A percentile compares a stretch with the other conserved stretches of the same genome.
Conservation (phyloP, 352 stramenopile species). For the Globisporangium paddicum region DNA sequence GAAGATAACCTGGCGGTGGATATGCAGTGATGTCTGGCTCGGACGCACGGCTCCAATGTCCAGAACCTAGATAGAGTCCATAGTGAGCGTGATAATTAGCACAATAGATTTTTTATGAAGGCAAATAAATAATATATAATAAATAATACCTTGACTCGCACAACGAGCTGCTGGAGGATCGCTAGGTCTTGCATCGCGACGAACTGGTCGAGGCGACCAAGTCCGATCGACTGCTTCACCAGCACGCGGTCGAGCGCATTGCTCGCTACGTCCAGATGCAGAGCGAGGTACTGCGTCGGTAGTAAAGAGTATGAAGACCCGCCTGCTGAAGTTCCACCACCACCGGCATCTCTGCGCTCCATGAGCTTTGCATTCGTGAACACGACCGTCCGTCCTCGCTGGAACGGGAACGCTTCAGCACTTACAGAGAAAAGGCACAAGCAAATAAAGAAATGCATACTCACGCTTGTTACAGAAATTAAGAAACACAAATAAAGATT, state of each 20-base stretch:
- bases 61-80: slow-evolving; percentile 24
- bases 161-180: slow-evolving; percentile 27
- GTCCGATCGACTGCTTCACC: slow-evolving; percentile 5
- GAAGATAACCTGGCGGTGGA: slow-evolving; percentile 63
- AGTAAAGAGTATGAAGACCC: slow-evolving; percentile 17
- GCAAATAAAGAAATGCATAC: too few relatives aligned
- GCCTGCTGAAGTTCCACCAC: neutral
- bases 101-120: neutral
- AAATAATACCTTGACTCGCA: slow-evolving; percentile 15
- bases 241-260: slow-evolving; percentile 8
- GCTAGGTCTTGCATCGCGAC: slow-evolving; percentile 12
- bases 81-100: neutral
- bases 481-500: neutral
- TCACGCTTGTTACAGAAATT: neutral
- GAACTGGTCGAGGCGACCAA: slow-evolving; percentile 11
- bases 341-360: slow-evolving; percentile 36
- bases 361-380: slow-evolving; percentile 62
- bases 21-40: slow-evolving; percentile 45
- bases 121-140: neutral
- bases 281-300: slow-evolving; percentile 32
- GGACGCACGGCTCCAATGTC: slow-evolving; percentile 66
- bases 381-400: slow-evolving; percentile 22
- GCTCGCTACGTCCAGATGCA: slow-evolving; percentile 17
- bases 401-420: slow-evolving; percentile 37
- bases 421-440: slow-evolving; percentile 2